phyloP scores from a whole-genome alignment of 352 stramenopile species.

The Phytophthora palmivora region DNA sequence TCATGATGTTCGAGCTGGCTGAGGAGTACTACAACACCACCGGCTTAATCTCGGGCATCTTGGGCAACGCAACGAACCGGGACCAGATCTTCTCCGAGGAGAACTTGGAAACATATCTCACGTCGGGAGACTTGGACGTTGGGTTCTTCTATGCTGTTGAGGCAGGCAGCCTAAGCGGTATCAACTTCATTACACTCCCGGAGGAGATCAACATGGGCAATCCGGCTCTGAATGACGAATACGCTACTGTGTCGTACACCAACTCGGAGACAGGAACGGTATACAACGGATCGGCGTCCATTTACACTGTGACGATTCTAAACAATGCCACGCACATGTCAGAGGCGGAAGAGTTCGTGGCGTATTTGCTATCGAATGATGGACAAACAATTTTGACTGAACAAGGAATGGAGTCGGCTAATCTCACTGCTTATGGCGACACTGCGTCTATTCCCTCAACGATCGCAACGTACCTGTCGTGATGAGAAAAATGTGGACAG shows the following conservation, averaged over 20 bases:
- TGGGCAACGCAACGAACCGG: slow-evolving; percentile 41
- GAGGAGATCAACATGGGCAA: slow-evolving; percentile 43
- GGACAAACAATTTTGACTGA: slow-evolving; percentile 32
- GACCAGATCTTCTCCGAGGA: slow-evolving; percentile 47
- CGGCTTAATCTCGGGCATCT: slow-evolving; percentile 25
- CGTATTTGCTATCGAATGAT: slow-evolving; percentile 35
- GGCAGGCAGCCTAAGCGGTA: slow-evolving; percentile 26
- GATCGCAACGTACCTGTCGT: slow-evolving; percentile 36
- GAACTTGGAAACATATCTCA: slow-evolving; percentile 39
- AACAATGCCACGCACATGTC: slow-evolving; percentile 43
- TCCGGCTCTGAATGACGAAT: slow-evolving; percentile 31
- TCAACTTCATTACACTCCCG: slow-evolving; percentile 38
- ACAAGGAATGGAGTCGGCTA: slow-evolving; percentile 38
- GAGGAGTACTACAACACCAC: slow-evolving; percentile 41
- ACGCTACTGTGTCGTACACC: slow-evolving; percentile 41
- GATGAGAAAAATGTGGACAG: slow-evolving; percentile 6
- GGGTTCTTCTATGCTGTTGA: slow-evolving; percentile 46
- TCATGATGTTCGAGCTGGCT: slow-evolving; percentile 48
- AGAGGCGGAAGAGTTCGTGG: slow-evolving; percentile 41
- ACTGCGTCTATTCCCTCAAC: slow-evolving; percentile 21
- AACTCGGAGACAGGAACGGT: slow-evolving; percentile 41
- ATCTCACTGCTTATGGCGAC: slow-evolving; percentile 41
- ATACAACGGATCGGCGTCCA: slow-evolving; percentile 44
- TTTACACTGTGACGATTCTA: slow-evolving; percentile 41
- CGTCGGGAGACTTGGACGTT: slow-evolving; percentile 36